Conservation (phyloP, 192 early-diverging fungal genomes). For the Coemansia sp. region DNA sequence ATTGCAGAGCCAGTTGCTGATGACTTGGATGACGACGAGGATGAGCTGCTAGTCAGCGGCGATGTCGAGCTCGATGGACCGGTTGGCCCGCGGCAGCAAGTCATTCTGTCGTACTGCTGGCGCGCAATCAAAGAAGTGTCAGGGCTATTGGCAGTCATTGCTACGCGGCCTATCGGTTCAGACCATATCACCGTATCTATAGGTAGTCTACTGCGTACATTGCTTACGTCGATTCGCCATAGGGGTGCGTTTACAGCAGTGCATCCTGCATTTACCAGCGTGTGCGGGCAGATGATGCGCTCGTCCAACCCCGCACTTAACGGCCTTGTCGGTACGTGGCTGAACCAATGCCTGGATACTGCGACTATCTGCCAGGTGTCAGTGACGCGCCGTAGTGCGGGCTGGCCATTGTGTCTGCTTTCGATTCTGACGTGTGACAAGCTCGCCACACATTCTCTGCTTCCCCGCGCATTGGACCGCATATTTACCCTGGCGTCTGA, state of each 20-base stretch:
- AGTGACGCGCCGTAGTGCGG: constrained; percentile 89
- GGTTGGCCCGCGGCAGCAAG: constrained; percentile 71
- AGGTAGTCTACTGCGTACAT: constrained; percentile 52
- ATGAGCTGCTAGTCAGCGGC: constrained; percentile 24
- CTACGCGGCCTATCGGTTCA: not conserved
- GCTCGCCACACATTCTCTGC: constrained; percentile 57
- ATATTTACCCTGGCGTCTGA: constrained; percentile 61
- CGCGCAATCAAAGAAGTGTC: constrained; percentile 88
- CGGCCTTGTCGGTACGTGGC: constrained; percentile 66
- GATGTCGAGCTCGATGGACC: constrained; percentile 29
- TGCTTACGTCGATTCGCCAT: constrained; percentile 80
- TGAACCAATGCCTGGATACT: constrained; percentile 74
- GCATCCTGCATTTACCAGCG: constrained; percentile 69
- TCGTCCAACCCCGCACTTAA: constrained; percentile 57
- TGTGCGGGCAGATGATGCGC: constrained; percentile 69
- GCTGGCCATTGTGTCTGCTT: constrained; percentile 84
- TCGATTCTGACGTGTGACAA: constrained; percentile 75
- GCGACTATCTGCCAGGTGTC: constrained; percentile 77
- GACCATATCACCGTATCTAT: constrained; percentile 20
- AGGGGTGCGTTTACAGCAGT: constrained; percentile 91
- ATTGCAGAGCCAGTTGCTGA: constrained; percentile 2
- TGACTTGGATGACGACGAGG: constrained; percentile 44
- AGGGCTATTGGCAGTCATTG: constrained; percentile 51
- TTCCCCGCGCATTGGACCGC: constrained; percentile 67
- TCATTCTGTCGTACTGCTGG: constrained; percentile 90